Conservation (phyloP, 179 eudicot species). For the Spergularia azorica region DNA sequence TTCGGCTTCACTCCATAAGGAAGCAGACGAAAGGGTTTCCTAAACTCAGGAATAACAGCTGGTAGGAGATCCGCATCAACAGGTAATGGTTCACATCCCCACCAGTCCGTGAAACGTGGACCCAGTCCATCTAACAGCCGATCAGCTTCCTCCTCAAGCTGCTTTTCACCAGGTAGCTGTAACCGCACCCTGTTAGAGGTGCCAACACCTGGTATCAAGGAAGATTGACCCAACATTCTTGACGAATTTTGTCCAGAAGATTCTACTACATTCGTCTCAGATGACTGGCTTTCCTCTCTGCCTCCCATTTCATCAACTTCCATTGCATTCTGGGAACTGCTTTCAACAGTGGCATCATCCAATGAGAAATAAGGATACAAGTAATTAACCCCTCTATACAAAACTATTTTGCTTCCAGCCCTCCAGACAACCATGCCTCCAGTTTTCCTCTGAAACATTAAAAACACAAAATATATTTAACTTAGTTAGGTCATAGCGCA, state of each 20-base stretch:
- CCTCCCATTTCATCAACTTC: conserved; percentile 22
- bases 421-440: conserved; percentile 98
- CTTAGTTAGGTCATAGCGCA: conserved; percentile 3
- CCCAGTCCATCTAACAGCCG: conserved; percentile 84
- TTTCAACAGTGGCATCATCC: conserved; percentile 35
- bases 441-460: conserved; percentile 72
- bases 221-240: conserved; percentile 40
- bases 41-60: conserved; percentile 73
- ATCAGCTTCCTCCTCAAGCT: conserved; percentile 81
- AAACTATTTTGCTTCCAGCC: conserved; percentile 78
- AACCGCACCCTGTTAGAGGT: conserved; percentile 69
- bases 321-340: conserved; percentile 26
- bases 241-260: conserved; percentile 32
- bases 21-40: conserved; percentile 91
- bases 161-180: conserved; percentile 83
- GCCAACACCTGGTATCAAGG: conserved; percentile 84
- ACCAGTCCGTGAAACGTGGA: conserved; percentile 95
- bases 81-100: conserved; percentile 95
- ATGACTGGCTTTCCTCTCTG: conserved; percentile 32
- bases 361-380: conserved; percentile 80
- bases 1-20: conserved; percentile 83
- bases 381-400: conserved; percentile 88
- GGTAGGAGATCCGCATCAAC: conserved; percentile 98
- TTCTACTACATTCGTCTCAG: conserved; percentile 29
- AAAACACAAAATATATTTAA: conserved; percentile 19